Percentiles rank a stretch among this genome's conserved stretches.
Conservation (phyloP, 129 eudicot species). For the Erigeron canadensis region DNA sequence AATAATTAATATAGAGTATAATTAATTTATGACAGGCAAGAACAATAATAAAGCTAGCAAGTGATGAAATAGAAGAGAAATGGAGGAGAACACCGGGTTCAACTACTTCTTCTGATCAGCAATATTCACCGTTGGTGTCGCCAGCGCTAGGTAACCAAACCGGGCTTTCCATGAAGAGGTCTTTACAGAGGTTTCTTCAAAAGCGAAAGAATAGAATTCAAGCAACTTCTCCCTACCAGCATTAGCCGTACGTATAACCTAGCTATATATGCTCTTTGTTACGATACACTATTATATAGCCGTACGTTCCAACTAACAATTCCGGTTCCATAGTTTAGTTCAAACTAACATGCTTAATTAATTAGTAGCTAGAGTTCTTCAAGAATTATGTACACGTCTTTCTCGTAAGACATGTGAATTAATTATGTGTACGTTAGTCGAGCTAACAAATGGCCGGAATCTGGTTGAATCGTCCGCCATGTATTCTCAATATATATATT, state of each 20-base stretch:
- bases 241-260: background rate
- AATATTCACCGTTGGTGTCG: slow-evolving; percentile 18
- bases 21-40: slow-evolving; percentile 42
- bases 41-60: slow-evolving; percentile 49
- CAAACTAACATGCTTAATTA: background rate
- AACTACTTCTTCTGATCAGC: slow-evolving; percentile 4
- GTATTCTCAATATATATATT: background rate
- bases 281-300: background rate
- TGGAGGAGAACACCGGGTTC: slow-evolving; percentile 19
- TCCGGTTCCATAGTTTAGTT: background rate
- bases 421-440: background rate
- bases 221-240: slow-evolving; percentile 39
- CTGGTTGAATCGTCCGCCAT: background rate
- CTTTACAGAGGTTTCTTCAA: slow-evolving; percentile 61
- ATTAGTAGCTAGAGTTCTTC: background rate
- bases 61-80: slow-evolving; percentile 40
- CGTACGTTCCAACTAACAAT: too few species aligned
- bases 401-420: background rate
- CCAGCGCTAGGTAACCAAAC: slow-evolving; percentile 23
- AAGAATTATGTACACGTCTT: background rate
- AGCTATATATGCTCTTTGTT: background rate
- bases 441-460: background rate
- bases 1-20: background rate
- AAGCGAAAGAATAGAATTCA: slow-evolving; percentile 58
- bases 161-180: slow-evolving; percentile 61